A percentile compares a stretch with the other conserved stretches of the same genome.
phyloP scores from a whole-genome alignment of 164 flowering plant genomes.

The Buxus sempervirens region DNA sequence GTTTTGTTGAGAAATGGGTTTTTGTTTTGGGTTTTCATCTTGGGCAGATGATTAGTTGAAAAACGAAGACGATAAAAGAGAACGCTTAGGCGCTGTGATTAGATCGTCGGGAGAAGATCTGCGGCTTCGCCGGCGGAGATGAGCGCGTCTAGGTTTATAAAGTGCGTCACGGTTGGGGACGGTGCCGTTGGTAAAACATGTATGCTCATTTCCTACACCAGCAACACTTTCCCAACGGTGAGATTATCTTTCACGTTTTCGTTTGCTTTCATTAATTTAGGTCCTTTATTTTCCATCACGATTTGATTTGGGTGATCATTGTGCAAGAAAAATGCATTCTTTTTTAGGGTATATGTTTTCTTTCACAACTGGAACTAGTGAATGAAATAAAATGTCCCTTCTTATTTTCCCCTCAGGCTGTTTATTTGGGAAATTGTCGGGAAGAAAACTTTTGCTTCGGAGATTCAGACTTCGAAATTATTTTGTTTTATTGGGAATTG shows the following conservation, averaged over 20 bases:
- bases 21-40: slow-evolving; percentile 9
- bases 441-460: background rate
- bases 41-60: slow-evolving; percentile 21
- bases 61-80: slow-evolving; percentile 4
- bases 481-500: too few relatives aligned
- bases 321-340: background rate
- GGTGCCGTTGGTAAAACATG: slow-evolving; percentile 88
- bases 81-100: background rate
- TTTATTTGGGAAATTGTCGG: slow-evolving; percentile 1
- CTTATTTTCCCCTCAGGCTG: background rate
- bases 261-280: background rate
- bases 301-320: background rate
- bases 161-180: slow-evolving; percentile 86
- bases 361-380: background rate
- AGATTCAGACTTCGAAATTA: too few relatives aligned
- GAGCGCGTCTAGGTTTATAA: slow-evolving; percentile 79
- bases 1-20: slow-evolving; percentile 11
- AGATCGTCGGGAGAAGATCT: slow-evolving; percentile 8
- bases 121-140: slow-evolving; percentile 26
- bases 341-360: background rate
- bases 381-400: background rate
- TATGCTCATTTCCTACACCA: slow-evolving; percentile 81
- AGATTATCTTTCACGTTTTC: slow-evolving; percentile 9
- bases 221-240: slow-evolving; percentile 86
- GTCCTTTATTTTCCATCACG: background rate